A percentile compares a stretch with the other conserved stretches of the same genome.
These are phyloP conservation scores for Oryza brachyantha DNA, from an alignment of 176 grass and related monocot species.

Conservation along the genomic window DNA sequence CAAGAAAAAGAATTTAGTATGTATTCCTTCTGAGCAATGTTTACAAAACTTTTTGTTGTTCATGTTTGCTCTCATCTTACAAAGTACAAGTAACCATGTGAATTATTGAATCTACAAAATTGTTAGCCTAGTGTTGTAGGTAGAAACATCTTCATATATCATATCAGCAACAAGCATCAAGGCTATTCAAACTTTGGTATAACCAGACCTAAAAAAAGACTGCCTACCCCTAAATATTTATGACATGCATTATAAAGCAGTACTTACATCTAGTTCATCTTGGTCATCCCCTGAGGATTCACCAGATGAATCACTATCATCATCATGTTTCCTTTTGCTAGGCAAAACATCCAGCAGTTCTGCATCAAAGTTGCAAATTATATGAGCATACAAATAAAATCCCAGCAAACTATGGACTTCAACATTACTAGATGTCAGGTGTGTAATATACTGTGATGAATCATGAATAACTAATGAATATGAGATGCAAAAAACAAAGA, in stretches of 20 bases:
- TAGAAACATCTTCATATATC: neutral
- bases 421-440: neutral
- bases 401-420: neutral
- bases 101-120: neutral
- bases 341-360: constrained; percentile 87
- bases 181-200: neutral
- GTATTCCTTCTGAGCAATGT: neutral
- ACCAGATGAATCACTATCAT: constrained; percentile 50
- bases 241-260: neutral
- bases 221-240: neutral
- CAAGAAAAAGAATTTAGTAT: neutral
- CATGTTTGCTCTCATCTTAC: neutral
- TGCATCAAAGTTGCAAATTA: constrained; percentile 9
- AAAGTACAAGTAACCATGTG: neutral
- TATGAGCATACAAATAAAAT: neutral
- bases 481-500: neutral
- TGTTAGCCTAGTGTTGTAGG: neutral
- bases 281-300: constrained; percentile 58
- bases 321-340: constrained; percentile 75
- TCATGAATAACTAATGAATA: neutral
- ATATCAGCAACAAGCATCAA: neutral
- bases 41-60: neutral
- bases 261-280: constrained; percentile 55
- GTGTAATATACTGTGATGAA: neutral
- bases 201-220: neutral